Evolutionary conservation across 2,329 filamentous ascomycete species (phyloP).

Genomic region (Pseudocercospora vitis): DNA sequence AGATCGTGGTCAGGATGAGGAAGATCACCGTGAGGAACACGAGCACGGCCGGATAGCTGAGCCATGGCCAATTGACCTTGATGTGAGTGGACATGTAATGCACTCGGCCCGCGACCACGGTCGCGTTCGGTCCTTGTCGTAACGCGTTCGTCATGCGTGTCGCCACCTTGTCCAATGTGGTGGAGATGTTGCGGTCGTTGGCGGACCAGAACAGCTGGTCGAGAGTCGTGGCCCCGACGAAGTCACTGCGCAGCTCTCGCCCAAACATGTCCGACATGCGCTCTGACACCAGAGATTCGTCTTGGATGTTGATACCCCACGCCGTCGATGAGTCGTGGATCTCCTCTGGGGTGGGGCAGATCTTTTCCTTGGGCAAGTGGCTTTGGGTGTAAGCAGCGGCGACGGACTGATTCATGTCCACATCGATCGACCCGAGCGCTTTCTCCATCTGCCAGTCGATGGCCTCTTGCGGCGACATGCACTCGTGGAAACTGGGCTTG

Average conservation of each 20-base stretch:
- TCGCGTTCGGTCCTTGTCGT: not conserved
- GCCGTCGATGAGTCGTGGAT: not conserved
- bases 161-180: not conserved
- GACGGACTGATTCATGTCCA: not conserved
- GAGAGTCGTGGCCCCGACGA: not conserved
- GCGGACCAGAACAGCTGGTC: constrained; percentile 2
- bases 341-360: not conserved
- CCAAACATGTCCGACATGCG: not conserved
- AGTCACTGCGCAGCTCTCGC: not conserved
- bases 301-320: constrained; percentile 1
- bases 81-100: not conserved
- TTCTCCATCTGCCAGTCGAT: not conserved
- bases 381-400: not conserved
- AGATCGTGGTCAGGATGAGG: not conserved
- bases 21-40: not conserved
- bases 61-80: constrained; percentile 6
- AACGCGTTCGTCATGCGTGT: not conserved
- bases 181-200: not conserved
- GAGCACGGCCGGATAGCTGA: not conserved
- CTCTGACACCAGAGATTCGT: not conserved
- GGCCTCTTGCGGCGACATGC: not conserved
- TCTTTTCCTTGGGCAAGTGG: not conserved
- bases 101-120: not conserved
- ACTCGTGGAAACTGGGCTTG: not conserved
- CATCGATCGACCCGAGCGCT: not conserved